Percentiles rank a stretch among this genome's conserved stretches.
These are phyloP conservation scores for Russula brevipes DNA, from an alignment of 768 basidiomycete species.

Conservation along the genomic window DNA sequence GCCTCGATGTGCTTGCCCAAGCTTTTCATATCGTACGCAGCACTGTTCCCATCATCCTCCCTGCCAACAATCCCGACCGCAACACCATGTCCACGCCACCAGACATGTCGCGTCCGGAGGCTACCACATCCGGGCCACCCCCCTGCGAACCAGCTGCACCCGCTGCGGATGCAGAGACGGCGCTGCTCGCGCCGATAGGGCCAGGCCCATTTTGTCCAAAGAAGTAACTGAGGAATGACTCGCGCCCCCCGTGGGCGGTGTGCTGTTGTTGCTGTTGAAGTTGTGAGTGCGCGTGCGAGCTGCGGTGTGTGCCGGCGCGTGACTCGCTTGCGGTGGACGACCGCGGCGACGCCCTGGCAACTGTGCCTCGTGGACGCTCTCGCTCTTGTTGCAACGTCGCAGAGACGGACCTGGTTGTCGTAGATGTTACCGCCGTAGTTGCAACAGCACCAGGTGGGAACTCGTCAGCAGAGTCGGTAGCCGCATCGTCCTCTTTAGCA, in stretches of 20 bases:
- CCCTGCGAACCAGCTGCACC: not conserved
- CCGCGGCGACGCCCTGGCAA: constrained; percentile 37
- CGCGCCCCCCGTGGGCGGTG: constrained; percentile 48
- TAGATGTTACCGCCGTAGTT: constrained; percentile 33
- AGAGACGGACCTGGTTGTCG: constrained; percentile 67
- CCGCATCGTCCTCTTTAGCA: constrained; percentile 60
- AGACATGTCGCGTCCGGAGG: constrained; percentile 62
- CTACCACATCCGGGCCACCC: constrained; percentile 33
- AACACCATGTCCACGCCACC: constrained; percentile 47
- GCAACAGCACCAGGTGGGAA: constrained; percentile 47
- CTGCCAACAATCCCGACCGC: constrained; percentile 59
- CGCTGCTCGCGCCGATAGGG: constrained; percentile 50
- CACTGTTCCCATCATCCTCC: constrained; percentile 70
- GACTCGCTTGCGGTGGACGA: constrained; percentile 28
- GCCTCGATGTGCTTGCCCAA: constrained; percentile 96
- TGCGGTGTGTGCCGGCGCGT: constrained; percentile 22
- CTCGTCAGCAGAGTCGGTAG: constrained; percentile 57
- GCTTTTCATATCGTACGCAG: constrained; percentile 98
- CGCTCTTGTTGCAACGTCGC: constrained; percentile 68
- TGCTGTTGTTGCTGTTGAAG: not conserved
- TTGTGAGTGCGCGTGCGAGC: not conserved
- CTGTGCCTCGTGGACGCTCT: constrained; percentile 54
- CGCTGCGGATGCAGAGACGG: not conserved
- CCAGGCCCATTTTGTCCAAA: constrained; percentile 89
- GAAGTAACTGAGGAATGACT: constrained; percentile 96